Percentiles rank a stretch among this genome's conserved stretches.
These are phyloP conservation scores for Crucibulum laeve DNA, from an alignment of 768 basidiomycete genomes.

Conservation along the genomic window DNA sequence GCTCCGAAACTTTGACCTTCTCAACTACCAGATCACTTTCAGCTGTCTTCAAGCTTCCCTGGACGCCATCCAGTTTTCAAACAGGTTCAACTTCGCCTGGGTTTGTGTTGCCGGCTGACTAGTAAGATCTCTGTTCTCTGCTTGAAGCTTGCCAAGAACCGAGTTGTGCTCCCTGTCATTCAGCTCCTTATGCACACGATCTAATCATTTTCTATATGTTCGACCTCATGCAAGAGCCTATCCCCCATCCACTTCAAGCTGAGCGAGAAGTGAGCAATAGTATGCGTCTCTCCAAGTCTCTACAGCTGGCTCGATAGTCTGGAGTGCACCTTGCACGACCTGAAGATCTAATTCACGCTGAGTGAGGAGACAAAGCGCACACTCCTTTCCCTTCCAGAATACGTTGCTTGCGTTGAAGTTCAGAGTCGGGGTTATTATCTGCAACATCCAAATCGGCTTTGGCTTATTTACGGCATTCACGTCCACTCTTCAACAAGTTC, in stretches of 20 bases:
- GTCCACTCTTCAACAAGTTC: slow-evolving; percentile 65
- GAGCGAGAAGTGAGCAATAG: slow-evolving; percentile 81
- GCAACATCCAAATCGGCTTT: slow-evolving; percentile 51
- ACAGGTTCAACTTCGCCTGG: slow-evolving; percentile 79
- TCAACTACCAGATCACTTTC: slow-evolving; percentile 64
- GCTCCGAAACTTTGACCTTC: slow-evolving; percentile 60
- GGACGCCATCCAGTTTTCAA: slow-evolving; percentile 83
- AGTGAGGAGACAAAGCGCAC: slow-evolving; percentile 56
- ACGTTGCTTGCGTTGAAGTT: slow-evolving; percentile 56
- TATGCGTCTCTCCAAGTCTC: slow-evolving; percentile 78
- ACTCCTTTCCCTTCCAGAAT: slow-evolving; percentile 65
- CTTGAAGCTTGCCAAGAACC: slow-evolving; percentile 69
- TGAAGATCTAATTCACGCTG: slow-evolving; percentile 75
- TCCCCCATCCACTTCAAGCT: slow-evolving; percentile 88
- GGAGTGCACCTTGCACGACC: slow-evolving; percentile 69
- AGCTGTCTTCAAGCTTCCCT: slow-evolving; percentile 54
- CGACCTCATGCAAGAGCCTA: slow-evolving; percentile 77
- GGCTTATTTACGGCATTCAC: slow-evolving; percentile 47
- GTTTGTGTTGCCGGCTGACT: slow-evolving; percentile 79
- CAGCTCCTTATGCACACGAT: slow-evolving; percentile 65
- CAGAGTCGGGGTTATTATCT: slow-evolving; percentile 62
- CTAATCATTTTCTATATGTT: slow-evolving; percentile 77
- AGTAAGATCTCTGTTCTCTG: slow-evolving; percentile 78
- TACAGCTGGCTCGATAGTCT: slow-evolving; percentile 70
- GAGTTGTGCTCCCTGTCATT: slow-evolving; percentile 60